These are phyloP conservation scores for Kwoniella dendrophila DNA, from an alignment of 768 basidiomycete genomes.

Conservation along the genomic window DNA sequence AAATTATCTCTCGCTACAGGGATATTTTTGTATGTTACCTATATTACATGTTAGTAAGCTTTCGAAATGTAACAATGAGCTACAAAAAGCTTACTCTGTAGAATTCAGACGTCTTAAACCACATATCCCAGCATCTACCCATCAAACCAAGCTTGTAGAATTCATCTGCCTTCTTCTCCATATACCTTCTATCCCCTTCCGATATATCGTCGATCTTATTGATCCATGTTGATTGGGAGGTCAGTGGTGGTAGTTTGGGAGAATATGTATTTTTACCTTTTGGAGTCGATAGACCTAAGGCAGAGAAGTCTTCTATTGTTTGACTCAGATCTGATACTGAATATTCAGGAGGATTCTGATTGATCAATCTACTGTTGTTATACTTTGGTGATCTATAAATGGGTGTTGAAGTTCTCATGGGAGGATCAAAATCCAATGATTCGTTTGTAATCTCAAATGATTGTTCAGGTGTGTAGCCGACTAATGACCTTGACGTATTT, in stretches of 20 bases:
- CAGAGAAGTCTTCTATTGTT: conserved; percentile 16
- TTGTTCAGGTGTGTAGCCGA: conserved; percentile 41
- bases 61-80: neutral
- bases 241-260: neutral
- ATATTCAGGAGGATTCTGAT: conserved; percentile 37
- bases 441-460: conserved; percentile 24
- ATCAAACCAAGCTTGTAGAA: conserved; percentile 43
- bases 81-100: conserved; percentile 26
- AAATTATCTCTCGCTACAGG: conserved; percentile 32
- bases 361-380: conserved; percentile 72
- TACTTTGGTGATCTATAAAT: conserved; percentile 67
- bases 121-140: conserved; percentile 49
- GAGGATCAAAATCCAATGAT: conserved; percentile 19
- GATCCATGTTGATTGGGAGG: conserved; percentile 1
- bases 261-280: neutral
- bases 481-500: conserved; percentile 29
- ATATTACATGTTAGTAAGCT: neutral
- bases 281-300: conserved; percentile 13
- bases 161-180: conserved; percentile 41
- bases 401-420: conserved; percentile 44
- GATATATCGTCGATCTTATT: conserved; percentile 16
- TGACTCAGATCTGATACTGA: conserved; percentile 41
- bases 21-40: conserved; percentile 29
- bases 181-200: conserved; percentile 10
- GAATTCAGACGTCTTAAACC: conserved; percentile 42